Base-by-base conservation (phyloP, 306 rosid species). In the Vicia villosa region DNA sequence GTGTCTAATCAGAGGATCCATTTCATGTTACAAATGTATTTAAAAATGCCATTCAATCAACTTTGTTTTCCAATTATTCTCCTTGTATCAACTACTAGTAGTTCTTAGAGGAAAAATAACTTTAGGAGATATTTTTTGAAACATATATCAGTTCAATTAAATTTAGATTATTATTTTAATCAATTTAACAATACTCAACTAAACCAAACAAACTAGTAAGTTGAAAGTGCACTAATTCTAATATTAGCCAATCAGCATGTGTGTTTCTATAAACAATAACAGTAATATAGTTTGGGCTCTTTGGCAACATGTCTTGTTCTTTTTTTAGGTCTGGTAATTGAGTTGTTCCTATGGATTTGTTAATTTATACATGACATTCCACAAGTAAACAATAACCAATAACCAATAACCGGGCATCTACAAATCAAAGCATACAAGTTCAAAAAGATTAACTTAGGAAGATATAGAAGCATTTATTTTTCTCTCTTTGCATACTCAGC, bases 301-400 rank as follows among this genome's bases (percentile, higher is more conserved):
- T 49, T 38, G 21, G 21, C 28, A 19, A 57, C 15, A 19, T 30
- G 14, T 10, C 9, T 37, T 5, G 10, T 26, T 13, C 8, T 5
- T 11, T 38, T 55, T 14, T 61, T 61, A 1, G 10, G 58, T 8
- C 20, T 38, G 12, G 59, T 46, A 59, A 45, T 59, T 59, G 38
- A 34, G 38, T 37, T 30, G 17, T 45, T 54, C 3, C 60, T 24
- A 40, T 7, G 45, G 28, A 8, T 30, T 30, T 34, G 50, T 40
- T 69, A 76, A n/a, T 16, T 69, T 26, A 34, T 6, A 42, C 56
- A 57, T 57, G 21, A 5, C 64, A 26, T n/a, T 38, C 45, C 46
- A 58, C 46, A 58, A 45, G 74, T 38, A 59, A 59, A 30, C 22
- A 74, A 56, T 55, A 34, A 58, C 46, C 47, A 45, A 68, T 63